These are phyloP conservation scores for Scleroderma citrinum DNA, from an alignment of 768 basidiomycete genomes.

Conservation along the genomic window DNA sequence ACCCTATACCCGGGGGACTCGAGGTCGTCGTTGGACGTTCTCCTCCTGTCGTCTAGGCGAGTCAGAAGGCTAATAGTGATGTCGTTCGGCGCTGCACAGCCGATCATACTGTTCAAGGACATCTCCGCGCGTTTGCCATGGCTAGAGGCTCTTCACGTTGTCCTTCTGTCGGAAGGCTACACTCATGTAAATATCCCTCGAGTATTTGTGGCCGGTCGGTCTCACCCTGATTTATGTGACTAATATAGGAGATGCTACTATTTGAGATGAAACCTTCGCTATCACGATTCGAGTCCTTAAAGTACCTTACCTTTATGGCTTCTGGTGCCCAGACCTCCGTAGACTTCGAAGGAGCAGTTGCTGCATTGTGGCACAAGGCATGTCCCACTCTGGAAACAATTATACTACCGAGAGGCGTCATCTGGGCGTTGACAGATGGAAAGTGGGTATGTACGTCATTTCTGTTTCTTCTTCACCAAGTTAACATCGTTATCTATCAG, in stretches of 20 bases:
- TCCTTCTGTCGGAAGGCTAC: slow-evolving; percentile 41
- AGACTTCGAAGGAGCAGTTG: slow-evolving; percentile 45
- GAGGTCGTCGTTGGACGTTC: slow-evolving; percentile 37
- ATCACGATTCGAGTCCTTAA: slow-evolving; percentile 36
- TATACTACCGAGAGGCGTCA: slow-evolving; percentile 54
- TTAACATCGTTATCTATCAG: not conserved
- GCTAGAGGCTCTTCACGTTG: slow-evolving; percentile 57
- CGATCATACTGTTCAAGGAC: slow-evolving; percentile 40
- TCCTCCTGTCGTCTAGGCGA: slow-evolving; percentile 33
- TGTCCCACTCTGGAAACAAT: slow-evolving; percentile 61
- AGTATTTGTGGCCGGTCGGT: too few relatives aligned
- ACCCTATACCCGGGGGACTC: slow-evolving; percentile 42
- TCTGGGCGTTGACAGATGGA: slow-evolving; percentile 44
- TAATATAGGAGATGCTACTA: slow-evolving; percentile 35
- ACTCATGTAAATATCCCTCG: slow-evolving; percentile 34
- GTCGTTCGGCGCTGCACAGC: slow-evolving; percentile 46
- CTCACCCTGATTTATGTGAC: not conserved
- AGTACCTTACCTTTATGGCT: slow-evolving; percentile 59
- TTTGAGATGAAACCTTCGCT: slow-evolving; percentile 36
- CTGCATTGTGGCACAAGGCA: slow-evolving; percentile 47
- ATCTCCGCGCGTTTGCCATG: slow-evolving; percentile 41
- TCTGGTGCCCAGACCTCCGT: slow-evolving; percentile 21
- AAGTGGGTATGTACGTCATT: slow-evolving; percentile 15
- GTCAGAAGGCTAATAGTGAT: slow-evolving; percentile 51
- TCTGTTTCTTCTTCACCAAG: not conserved